phyloP scores from a whole-genome alignment of 805 yeast genomes.

The Saccharomycopsis javanensis region DNA sequence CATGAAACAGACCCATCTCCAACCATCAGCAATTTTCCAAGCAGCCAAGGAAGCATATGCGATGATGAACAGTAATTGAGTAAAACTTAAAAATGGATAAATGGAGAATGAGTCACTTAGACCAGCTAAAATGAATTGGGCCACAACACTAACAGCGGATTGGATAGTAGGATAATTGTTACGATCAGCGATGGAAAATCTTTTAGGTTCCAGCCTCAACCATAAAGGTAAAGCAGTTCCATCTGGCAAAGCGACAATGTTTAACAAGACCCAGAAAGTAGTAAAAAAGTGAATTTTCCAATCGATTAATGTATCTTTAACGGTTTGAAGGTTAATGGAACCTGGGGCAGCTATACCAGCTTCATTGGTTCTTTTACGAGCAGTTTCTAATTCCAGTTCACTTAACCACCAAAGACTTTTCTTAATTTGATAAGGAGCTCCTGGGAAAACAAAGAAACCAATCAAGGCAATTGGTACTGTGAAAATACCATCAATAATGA shows the following conservation, averaged over 20 bases:
- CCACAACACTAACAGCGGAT: slow-evolving; percentile 31
- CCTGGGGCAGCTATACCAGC: neutral
- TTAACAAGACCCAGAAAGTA: neutral
- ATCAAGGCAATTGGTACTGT: slow-evolving; percentile 29
- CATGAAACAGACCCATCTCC: slow-evolving; percentile 43
- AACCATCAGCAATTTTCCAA: slow-evolving; percentile 41
- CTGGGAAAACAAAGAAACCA: slow-evolving; percentile 32
- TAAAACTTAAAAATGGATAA: slow-evolving; percentile 32
- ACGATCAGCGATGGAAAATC: slow-evolving; percentile 22
- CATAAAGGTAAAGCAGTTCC: neutral
- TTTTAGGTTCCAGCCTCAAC: neutral
- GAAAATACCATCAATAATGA: slow-evolving; percentile 40
- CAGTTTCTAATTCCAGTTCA: neutral
- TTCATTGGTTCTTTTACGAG: neutral
- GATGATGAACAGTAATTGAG: slow-evolving; percentile 23
- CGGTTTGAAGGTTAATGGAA: neutral
- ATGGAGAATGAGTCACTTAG: slow-evolving; percentile 35
- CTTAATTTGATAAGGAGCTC: slow-evolving; percentile 25
- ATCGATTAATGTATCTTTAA: neutral
- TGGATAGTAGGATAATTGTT: slow-evolving; percentile 35
- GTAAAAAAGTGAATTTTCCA: neutral
- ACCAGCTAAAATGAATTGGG: slow-evolving; percentile 26
- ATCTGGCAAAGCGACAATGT: neutral
- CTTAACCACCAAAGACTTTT: slow-evolving; percentile 1
- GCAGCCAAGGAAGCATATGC: slow-evolving; percentile 35